These are phyloP conservation scores for Globisporangium echinulatum DNA, from an alignment of 352 stramenopile species.

Conservation along the genomic window DNA sequence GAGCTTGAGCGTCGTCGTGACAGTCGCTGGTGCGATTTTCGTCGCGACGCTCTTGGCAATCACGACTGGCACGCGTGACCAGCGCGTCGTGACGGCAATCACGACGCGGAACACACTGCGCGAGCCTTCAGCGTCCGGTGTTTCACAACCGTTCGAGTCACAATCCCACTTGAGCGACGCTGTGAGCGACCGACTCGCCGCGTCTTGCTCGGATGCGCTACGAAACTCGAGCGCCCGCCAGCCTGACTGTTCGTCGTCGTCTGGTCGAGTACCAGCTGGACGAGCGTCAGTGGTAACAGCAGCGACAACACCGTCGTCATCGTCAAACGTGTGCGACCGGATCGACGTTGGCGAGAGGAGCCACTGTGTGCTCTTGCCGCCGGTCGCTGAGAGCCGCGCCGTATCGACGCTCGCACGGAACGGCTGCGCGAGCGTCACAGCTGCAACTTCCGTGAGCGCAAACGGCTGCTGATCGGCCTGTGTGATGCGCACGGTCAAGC, in stretches of 20 bases:
- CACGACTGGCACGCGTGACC: slow-evolving; percentile 49
- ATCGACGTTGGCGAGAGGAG: slow-evolving; percentile 26
- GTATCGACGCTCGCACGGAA: slow-evolving; percentile 13
- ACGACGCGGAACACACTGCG: slow-evolving; percentile 59
- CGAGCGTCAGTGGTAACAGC: too few species aligned
- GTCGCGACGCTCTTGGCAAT: slow-evolving; percentile 63
- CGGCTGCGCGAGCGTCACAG: slow-evolving; percentile 35
- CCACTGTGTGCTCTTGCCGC: slow-evolving; percentile 33
- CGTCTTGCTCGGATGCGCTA: slow-evolving; percentile 21
- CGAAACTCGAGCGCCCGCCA: slow-evolving; percentile 39
- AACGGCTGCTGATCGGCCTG: slow-evolving; percentile 64
- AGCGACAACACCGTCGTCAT: too few species aligned
- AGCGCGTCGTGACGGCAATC: slow-evolving; percentile 39
- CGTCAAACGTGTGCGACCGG: neutral
- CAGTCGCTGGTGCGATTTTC: slow-evolving; percentile 42
- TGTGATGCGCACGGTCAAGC: slow-evolving; percentile 52
- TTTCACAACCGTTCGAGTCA: slow-evolving; percentile 15
- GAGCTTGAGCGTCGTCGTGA: slow-evolving; percentile 43
- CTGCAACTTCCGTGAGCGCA: slow-evolving; percentile 28
- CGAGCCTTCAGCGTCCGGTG: slow-evolving; percentile 26
- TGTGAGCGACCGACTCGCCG: slow-evolving; percentile 39
- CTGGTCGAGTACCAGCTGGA: neutral
- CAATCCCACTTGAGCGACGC: slow-evolving; percentile 55
- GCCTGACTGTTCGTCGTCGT: neutral
- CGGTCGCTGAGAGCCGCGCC: slow-evolving; percentile 11